phyloP scores from a whole-genome alignment of 140 eudicot genomes.

The Erigeron philadelphicus region DNA sequence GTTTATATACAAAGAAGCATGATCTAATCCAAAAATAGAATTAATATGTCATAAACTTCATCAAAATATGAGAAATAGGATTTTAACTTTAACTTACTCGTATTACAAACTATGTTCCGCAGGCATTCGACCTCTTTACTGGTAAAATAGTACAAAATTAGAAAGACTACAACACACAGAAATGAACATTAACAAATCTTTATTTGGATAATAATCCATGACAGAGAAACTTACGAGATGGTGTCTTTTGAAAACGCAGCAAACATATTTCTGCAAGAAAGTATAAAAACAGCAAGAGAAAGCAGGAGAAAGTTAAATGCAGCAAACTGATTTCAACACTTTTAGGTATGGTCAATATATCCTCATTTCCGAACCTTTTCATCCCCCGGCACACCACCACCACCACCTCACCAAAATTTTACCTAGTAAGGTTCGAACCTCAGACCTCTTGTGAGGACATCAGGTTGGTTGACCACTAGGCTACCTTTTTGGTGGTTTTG shows the following conservation, averaged over 20 bases:
- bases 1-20: slow-evolving; percentile 40
- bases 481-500: no score
- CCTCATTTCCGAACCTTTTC: no score
- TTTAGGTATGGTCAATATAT: no score
- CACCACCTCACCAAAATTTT: no score
- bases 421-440: no score
- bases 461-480: no score
- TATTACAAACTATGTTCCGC: slow-evolving; percentile 31
- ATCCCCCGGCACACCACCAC: no score
- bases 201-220: slow-evolving; percentile 10
- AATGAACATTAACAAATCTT: slow-evolving; percentile 16
- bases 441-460: no score
- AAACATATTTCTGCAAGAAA: slow-evolving; percentile 54
- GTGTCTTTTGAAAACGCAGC: slow-evolving; percentile 41
- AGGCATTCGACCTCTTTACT: slow-evolving; percentile 54
- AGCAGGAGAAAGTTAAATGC: not conserved
- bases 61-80: not conserved
- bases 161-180: slow-evolving; percentile 6
- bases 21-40: slow-evolving; percentile 27
- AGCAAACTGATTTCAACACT: no score
- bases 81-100: slow-evolving; percentile 36
- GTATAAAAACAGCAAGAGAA: not conserved
- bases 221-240: slow-evolving; percentile 40
- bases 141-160: slow-evolving; percentile 17
- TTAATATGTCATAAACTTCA: not conserved